Percentiles rank a stretch among this genome's conserved stretches.
These are phyloP conservation scores for Fusarium beomiforme DNA, from an alignment of 2,329 filamentous ascomycete species.

Conservation along the genomic window DNA sequence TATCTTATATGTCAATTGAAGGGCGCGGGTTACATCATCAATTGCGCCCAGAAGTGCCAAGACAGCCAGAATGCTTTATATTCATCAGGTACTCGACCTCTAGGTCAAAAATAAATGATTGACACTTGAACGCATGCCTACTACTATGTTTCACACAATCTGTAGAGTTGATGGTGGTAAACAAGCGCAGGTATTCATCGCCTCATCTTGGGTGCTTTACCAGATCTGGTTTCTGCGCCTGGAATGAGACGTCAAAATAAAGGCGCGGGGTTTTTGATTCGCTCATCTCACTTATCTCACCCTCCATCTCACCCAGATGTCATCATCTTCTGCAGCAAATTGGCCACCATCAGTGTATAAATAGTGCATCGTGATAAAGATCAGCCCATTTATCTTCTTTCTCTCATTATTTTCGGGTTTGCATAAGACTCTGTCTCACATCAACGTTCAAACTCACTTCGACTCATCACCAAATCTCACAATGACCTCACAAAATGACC, in stretches of 20 bases:
- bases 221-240: not conserved
- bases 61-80: fast-evolving
- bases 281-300: not conserved
- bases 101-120: not conserved
- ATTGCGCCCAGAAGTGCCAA: not conserved
- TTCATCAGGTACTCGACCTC: fast-evolving
- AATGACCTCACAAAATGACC: conserved; percentile 21
- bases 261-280: not conserved
- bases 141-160: too few relatives aligned
- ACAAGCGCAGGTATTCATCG: fast-evolving
- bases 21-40: conserved; percentile 21
- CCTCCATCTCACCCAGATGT: not conserved
- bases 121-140: too few relatives aligned
- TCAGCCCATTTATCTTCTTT: fast-evolving
- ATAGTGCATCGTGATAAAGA: fast-evolving
- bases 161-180: not conserved
- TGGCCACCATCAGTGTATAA: not conserved
- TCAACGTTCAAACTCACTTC: not conserved
- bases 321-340: not conserved
- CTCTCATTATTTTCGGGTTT: not conserved
- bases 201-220: not conserved
- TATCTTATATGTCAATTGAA: conserved; percentile 18
- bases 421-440: not conserved
- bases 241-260: not conserved
- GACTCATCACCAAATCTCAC: not conserved